Evolutionary conservation across 495 filamentous ascomycete genomes (phyloP), one percentile per base, ranked within the genome.

Genomic region (Hapsidospora chrysogenum): DNA sequence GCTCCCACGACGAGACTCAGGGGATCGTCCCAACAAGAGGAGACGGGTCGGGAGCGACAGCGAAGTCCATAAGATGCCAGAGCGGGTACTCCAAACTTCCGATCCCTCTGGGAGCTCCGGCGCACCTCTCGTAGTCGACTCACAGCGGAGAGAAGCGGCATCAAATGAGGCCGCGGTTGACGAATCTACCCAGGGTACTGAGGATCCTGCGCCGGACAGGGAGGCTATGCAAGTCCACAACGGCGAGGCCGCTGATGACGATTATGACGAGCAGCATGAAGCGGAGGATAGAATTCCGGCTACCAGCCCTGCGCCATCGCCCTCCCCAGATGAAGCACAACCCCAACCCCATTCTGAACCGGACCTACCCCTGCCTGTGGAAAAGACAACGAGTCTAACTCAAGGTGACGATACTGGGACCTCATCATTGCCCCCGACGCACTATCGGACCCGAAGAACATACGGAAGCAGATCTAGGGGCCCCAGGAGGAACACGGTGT

Each of bases 301-400:
- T 17, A 36, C 33, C 11, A 36, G 33, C 17, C 33, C 33, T 17
- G 33, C 26, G 21, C 23, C 20, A 26, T 36, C 33, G 3, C n/a
- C 23, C 4, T 21, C 31, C 15, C 7, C 31, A 13, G 31, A 21
- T n/a, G n/a, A n/a, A n/a, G n/a, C n/a, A n/a, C n/a, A n/a, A n/a
- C n/a, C n/a, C n/a, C n/a, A n/a, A n/a, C n/a, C n/a, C n/a, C n/a
- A n/a, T n/a, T 36, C 33, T 16, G 33, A 36, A 14, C 33, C 33
- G 7, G 33, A 36, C 9, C 22, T 36, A 14, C 33, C 33, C 0
- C 6, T n/a, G 9, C 11, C 26, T 8, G 21, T 8, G 3, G 6
- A 26, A 3, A n/a, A n/a, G n/a, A n/a, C n/a, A 17, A 17, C 26
- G 21, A 15, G 10, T n/a, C 14, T n/a, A n/a, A n/a, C n/a, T n/a